A percentile compares a stretch with the other conserved stretches of the same genome.
Conservation (phyloP, 805 yeast species). For the Lipomyces orientalis region DNA sequence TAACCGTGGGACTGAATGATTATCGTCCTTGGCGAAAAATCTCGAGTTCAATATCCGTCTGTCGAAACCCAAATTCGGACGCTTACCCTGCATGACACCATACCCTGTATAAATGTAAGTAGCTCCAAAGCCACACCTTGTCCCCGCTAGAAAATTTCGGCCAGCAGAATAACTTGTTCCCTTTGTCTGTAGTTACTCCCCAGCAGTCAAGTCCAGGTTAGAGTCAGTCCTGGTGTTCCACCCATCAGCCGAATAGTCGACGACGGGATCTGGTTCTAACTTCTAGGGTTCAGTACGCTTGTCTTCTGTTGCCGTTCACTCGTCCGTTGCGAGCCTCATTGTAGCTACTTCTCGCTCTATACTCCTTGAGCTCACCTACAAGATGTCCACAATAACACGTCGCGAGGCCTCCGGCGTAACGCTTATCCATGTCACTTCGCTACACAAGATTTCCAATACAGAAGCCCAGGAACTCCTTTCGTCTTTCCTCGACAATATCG, state of each 20-base stretch:
- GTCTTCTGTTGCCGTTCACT: neutral
- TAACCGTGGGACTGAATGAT: neutral
- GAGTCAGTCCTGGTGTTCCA: neutral
- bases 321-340: neutral
- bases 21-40: slow-evolving; percentile 20
- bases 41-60: neutral
- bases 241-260: neutral
- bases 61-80: neutral
- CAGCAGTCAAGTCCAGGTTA: neutral
- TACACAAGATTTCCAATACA: slow-evolving; percentile 35
- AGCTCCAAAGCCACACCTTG: no score
- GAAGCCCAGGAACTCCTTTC: slow-evolving; percentile 40
- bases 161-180: neutral
- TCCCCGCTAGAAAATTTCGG: neutral
- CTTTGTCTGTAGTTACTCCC: neutral
- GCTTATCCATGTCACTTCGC: slow-evolving; percentile 36
- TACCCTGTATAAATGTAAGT: neutral
- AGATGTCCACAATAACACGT: slow-evolving; percentile 19
- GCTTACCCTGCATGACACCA: neutral
- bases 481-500: slow-evolving; percentile 45
- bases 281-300: neutral
- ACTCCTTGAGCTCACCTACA: neutral
- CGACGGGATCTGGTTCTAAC: neutral
- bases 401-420: slow-evolving; percentile 34
- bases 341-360: neutral